Conservation (phyloP, 1,284 basidiomycete species). For the Bjerkandera adusta region DNA sequence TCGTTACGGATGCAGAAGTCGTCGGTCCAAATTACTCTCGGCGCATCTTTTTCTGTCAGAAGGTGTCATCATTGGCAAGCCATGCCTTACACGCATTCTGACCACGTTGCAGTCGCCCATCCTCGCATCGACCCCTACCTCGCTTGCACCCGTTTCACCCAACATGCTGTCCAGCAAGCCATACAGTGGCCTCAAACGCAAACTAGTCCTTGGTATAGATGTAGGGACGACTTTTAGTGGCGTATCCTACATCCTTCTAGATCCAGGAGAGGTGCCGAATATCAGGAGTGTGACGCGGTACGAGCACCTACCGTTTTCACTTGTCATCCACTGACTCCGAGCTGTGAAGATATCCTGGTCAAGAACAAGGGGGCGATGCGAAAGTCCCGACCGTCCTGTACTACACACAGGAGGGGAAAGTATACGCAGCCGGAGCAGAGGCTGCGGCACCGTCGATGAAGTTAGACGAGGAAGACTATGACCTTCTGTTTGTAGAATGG, state of each 20-base stretch:
- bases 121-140: too few species aligned
- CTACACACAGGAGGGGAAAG: constrained; percentile 43
- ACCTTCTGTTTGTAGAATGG: constrained; percentile 51
- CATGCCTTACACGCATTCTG: too few species aligned
- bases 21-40: too few species aligned
- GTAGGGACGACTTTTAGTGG: constrained; percentile 55
- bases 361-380: constrained; percentile 40
- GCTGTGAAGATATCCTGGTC: constrained; percentile 38
- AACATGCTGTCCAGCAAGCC: constrained; percentile 7
- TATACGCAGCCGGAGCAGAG: constrained; percentile 52
- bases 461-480: constrained; percentile 43
- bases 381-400: constrained; percentile 60
- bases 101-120: too few species aligned
- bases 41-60: too few species aligned
- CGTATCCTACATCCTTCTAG: constrained; percentile 43
- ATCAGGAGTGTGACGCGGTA: not conserved
- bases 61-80: too few species aligned
- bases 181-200: constrained; percentile 28
- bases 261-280: constrained; percentile 45
- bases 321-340: too few species aligned
- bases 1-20: too few species aligned
- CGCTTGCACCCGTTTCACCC: too few species aligned
- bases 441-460: constrained; percentile 41
- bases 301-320: too few species aligned
- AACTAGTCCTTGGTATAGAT: constrained; percentile 49